A percentile compares a stretch with the other conserved stretches of the same genome.
Evolutionary conservation across 495 filamentous ascomycete species (phyloP).

Genomic region (Aspergillus nidulans): DNA sequence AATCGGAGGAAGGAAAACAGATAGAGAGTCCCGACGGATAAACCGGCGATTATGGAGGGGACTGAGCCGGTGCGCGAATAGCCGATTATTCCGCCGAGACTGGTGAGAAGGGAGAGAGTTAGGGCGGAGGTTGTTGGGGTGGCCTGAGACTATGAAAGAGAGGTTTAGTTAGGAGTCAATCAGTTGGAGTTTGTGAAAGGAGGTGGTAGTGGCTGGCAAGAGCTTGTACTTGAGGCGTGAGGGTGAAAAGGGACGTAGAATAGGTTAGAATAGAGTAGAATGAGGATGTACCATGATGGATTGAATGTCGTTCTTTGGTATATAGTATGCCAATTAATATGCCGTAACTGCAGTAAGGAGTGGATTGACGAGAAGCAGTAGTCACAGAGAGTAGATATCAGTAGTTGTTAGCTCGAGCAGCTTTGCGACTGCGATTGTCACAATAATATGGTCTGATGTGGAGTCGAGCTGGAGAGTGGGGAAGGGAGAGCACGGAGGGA

Average conservation of each 20-base stretch:
- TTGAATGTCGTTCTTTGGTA: no score
- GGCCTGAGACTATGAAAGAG: not conserved
- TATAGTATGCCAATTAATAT: no score
- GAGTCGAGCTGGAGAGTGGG: not conserved
- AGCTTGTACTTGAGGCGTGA: no score
- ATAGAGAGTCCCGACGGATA: slow-evolving; percentile 66
- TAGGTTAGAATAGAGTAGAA: no score
- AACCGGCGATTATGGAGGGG: slow-evolving; percentile 78
- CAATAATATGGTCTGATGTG: slow-evolving; percentile 6
- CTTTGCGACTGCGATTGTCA: not conserved
- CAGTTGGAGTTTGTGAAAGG: not conserved
- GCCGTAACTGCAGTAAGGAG: no score
- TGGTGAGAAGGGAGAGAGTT: slow-evolving; percentile 75
- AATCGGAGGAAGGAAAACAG: slow-evolving; percentile 43
- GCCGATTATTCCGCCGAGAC: slow-evolving; percentile 79
- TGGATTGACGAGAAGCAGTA: not conserved
- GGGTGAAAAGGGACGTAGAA: no score
- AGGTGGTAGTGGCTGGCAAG: not conserved
- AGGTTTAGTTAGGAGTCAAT: slow-evolving; percentile 7
- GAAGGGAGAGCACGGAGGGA: not conserved
- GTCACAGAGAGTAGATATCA: no score
- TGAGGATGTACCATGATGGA: not conserved
- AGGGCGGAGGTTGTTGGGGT: slow-evolving; percentile 51
- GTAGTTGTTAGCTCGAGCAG: not conserved
- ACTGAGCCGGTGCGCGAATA: slow-evolving; percentile 78